phyloP scores from a whole-genome alignment of 495 filamentous ascomycete genomes.

The Massariosphaeria phaeospora region DNA sequence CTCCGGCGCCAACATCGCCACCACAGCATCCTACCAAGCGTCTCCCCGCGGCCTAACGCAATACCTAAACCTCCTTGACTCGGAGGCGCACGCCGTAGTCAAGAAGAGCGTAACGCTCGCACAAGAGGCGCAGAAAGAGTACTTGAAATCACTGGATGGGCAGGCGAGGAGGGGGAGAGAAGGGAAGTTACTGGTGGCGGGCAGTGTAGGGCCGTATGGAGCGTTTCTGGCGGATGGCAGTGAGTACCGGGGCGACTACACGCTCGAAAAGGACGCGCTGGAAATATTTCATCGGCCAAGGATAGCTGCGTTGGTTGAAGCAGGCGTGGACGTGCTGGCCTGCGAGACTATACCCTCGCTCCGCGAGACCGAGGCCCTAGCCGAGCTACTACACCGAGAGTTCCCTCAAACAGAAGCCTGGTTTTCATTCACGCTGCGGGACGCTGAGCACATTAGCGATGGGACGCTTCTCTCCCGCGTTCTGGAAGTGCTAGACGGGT shows the following conservation, averaged over 20 bases:
- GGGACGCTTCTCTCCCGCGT: conserved; percentile 25
- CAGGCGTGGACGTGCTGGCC: conserved; percentile 37
- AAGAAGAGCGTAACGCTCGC: conserved; percentile 36
- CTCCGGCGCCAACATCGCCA: conserved; percentile 37
- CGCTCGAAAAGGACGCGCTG: conserved; percentile 8
- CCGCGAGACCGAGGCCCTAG: conserved; percentile 29
- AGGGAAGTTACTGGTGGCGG: conserved; percentile 33
- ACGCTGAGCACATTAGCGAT: conserved; percentile 31
- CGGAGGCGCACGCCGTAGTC: conserved; percentile 26
- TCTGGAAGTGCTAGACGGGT: neutral
- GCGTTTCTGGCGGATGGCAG: conserved; percentile 38
- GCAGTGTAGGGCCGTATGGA: conserved; percentile 38
- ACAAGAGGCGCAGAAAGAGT: conserved; percentile 23
- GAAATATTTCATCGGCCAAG: conserved; percentile 35
- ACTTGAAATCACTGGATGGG: neutral
- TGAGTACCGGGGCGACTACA: conserved; percentile 39
- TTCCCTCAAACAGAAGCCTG: conserved; percentile 31
- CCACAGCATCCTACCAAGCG: conserved; percentile 40
- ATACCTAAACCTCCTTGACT: conserved; percentile 21
- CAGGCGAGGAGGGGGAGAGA: neutral
- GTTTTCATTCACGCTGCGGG: conserved; percentile 33
- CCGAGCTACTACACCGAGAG: conserved; percentile 27
- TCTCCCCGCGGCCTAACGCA: conserved; percentile 31
- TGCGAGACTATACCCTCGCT: conserved; percentile 37
- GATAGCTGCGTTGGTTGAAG: conserved; percentile 33